These are phyloP conservation scores for Alternaria viburni DNA, from an alignment of 2,329 filamentous ascomycete species.

Conservation along the genomic window DNA sequence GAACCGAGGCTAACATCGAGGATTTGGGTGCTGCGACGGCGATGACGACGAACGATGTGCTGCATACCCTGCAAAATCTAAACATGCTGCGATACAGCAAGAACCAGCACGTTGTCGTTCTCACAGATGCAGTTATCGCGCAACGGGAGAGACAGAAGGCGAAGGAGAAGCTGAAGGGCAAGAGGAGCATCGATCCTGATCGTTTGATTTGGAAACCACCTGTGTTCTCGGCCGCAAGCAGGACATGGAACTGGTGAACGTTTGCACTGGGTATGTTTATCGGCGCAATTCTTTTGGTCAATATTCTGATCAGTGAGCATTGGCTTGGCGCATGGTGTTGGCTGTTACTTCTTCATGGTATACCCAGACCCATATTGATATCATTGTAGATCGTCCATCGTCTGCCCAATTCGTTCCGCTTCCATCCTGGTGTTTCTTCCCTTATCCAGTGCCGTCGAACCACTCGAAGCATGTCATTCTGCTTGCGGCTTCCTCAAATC, in stretches of 20 bases:
- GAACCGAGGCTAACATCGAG: constrained; percentile 82
- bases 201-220: constrained; percentile 94
- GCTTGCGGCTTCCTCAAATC: not conserved
- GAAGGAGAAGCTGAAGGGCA: constrained; percentile 80
- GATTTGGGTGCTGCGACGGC: constrained; percentile 78
- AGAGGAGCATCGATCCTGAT: constrained; percentile 76
- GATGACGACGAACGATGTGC: constrained; percentile 97
- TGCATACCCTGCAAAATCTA: constrained; percentile 90
- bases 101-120: constrained; percentile 93
- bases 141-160: constrained; percentile 73
- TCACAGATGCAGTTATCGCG: constrained; percentile 81
- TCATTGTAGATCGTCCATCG: not conserved
- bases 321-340: not conserved
- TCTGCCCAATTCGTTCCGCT: not conserved
- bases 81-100: constrained; percentile 97
- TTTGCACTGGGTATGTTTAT: not conserved
- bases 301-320: not conserved
- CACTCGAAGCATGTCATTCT: not conserved
- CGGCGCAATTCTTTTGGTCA: not conserved
- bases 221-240: constrained; percentile 84
- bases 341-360: not conserved
- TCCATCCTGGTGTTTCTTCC: not conserved
- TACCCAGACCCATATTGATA: not conserved
- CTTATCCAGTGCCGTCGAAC: not conserved
- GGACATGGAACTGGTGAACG: constrained; percentile 90